Conservation (phyloP, 2,329 filamentous ascomycete species). For the Fusarium luffae region DNA sequence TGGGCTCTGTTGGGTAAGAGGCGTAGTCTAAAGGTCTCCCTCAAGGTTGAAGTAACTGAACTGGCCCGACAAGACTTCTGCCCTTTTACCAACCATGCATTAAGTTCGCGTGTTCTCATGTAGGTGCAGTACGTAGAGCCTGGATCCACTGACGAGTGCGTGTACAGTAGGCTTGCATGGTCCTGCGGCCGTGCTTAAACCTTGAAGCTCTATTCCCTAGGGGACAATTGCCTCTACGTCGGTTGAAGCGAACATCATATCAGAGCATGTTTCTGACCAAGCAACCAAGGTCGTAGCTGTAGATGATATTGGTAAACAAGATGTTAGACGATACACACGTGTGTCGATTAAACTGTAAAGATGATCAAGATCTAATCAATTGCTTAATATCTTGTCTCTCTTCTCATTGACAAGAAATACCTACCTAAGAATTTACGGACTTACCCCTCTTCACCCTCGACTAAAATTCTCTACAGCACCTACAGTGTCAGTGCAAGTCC, state of each 20-base stretch:
- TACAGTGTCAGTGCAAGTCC: not conserved
- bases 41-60: not conserved
- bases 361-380: not conserved
- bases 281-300: not conserved
- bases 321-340: not conserved
- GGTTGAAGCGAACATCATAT: not conserved
- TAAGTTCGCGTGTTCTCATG: conserved; percentile 8
- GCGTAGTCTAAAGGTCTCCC: not conserved
- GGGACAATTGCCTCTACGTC: not conserved
- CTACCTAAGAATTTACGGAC: conserved; percentile 10
- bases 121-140: conserved; percentile 5
- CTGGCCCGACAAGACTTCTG: not conserved
- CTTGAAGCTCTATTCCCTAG: not conserved
- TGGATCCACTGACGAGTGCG: not conserved
- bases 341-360: not conserved
- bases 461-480: conserved; percentile 8
- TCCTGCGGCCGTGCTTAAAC: conserved; percentile 4
- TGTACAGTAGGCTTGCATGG: conserved; percentile 4
- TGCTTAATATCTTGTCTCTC: conserved; percentile 9
- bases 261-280: not conserved
- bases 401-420: conserved; percentile 9
- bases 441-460: conserved; percentile 30
- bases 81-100: not conserved
- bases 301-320: not conserved
- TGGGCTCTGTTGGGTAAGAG: not conserved